Conservation (phyloP, 2,329 filamentous ascomycete genomes). For the Diaporthe citri region DNA sequence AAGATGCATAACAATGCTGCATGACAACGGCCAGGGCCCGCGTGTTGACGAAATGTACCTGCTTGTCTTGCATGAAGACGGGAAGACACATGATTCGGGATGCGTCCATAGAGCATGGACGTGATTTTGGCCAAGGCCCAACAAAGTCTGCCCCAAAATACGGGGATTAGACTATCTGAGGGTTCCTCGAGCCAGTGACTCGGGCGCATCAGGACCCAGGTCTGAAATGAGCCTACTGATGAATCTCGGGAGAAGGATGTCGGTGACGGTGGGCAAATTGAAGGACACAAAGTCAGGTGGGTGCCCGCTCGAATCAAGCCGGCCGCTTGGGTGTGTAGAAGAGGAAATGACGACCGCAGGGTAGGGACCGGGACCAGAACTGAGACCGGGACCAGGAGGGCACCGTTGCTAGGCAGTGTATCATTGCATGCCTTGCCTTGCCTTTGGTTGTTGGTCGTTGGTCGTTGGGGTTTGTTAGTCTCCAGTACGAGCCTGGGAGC, state of each 20-base stretch:
- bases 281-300: slow-evolving; percentile 21
- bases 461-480: not conserved
- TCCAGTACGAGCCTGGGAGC: not conserved
- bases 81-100: slow-evolving; percentile 15
- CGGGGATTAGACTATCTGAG: not conserved
- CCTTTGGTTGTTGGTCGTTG: too few species aligned
- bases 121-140: not conserved
- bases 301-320: slow-evolving; percentile 8
- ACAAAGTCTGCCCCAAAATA: not conserved
- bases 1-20: not conserved
- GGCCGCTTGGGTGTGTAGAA: not conserved
- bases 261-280: slow-evolving; percentile 16
- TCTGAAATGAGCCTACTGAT: not conserved
- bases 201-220: not conserved
- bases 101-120: not conserved
- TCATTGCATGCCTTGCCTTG: slow-evolving; percentile 25
- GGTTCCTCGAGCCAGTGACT: not conserved
- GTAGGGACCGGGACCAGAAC: slow-evolving; percentile 9
- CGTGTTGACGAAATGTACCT: not conserved
- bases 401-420: slow-evolving; percentile 17
- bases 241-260: not conserved
- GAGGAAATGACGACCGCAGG: slow-evolving; percentile 14
- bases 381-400: slow-evolving; percentile 21
- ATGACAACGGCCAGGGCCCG: slow-evolving; percentile 20
- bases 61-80: slow-evolving; percentile 12